A percentile compares a stretch with the other conserved stretches of the same genome.
phyloP scores from a whole-genome alignment of 805 yeast genomes.

The Kurtzmaniella cleridarum region DNA sequence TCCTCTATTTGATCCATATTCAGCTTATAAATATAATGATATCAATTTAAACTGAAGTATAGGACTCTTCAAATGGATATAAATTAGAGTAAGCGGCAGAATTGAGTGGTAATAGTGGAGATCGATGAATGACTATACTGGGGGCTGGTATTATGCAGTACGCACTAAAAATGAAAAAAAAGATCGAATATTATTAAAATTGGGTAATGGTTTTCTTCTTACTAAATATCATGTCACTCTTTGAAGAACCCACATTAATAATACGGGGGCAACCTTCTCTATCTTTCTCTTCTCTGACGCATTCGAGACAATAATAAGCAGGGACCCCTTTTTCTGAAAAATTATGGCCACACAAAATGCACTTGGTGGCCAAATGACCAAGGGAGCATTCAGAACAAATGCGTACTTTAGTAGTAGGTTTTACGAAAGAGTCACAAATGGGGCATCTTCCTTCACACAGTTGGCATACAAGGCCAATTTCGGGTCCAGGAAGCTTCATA shows the following conservation, averaged over 20 bases:
- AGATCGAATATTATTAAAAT: too few species aligned
- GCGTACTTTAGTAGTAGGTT: slow-evolving; percentile 59
- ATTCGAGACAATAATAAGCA: slow-evolving; percentile 82
- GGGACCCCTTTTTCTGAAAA: slow-evolving; percentile 49
- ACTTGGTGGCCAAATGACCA: slow-evolving; percentile 57
- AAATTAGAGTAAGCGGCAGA: too few species aligned
- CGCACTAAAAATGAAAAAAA: too few species aligned
- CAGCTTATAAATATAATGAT: too few species aligned
- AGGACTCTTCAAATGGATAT: too few species aligned
- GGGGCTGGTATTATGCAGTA: too few species aligned
- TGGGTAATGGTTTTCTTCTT: slow-evolving; percentile 30
- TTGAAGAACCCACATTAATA: slow-evolving; percentile 72
- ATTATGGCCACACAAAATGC: slow-evolving; percentile 71
- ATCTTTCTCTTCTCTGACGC: slow-evolving; percentile 72
- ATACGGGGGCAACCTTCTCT: slow-evolving; percentile 92
- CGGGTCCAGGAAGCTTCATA: slow-evolving; percentile 76
- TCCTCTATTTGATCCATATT: too few species aligned
- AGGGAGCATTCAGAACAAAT: slow-evolving; percentile 84
- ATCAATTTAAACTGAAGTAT: too few species aligned
- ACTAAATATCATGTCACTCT: slow-evolving; percentile 61
- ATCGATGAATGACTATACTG: too few species aligned
- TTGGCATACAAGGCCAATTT: slow-evolving; percentile 66
- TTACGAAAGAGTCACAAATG: slow-evolving; percentile 78
- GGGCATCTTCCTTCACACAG: slow-evolving; percentile 93
- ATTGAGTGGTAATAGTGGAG: too few species aligned